Conservation (phyloP, 805 yeast genomes). For the Candida germanica region DNA sequence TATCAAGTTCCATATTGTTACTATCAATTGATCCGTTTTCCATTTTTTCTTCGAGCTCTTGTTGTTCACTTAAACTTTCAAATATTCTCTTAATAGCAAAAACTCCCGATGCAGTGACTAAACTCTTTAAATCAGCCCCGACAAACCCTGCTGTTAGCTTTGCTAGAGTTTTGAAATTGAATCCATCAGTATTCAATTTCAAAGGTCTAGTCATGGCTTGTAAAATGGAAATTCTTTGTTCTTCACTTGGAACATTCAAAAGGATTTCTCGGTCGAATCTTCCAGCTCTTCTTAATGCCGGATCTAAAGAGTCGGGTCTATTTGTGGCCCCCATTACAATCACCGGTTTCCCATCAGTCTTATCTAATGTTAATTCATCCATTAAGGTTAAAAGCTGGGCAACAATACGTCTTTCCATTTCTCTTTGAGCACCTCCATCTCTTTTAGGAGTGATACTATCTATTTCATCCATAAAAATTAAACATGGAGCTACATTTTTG, state of each 20-base stretch:
- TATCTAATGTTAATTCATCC: constrained; percentile 86
- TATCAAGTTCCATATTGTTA: constrained; percentile 36
- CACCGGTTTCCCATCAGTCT: constrained; percentile 90
- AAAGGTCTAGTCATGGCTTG: constrained; percentile 67
- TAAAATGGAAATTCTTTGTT: constrained; percentile 71
- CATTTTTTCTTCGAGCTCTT: constrained; percentile 24
- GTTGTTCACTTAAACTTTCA: constrained; percentile 48
- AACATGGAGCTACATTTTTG: constrained; percentile 81
- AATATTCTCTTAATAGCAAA: constrained; percentile 91
- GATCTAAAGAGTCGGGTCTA: constrained; percentile 91
- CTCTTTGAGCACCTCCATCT: constrained; percentile 92
- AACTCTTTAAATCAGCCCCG: constrained; percentile 93
- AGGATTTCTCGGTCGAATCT: constrained; percentile 94
- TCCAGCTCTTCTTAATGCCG: constrained; percentile 95
- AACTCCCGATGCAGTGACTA: constrained; percentile 93
- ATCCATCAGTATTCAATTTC: constrained; percentile 50
- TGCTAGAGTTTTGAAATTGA: constrained; percentile 73
- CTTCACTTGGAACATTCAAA: constrained; percentile 90
- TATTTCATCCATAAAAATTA: constrained; percentile 91
- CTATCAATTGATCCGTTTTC: constrained; percentile 4
- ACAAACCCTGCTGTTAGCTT: constrained; percentile 96
- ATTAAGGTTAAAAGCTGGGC: constrained; percentile 92
- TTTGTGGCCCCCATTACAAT: constrained; percentile 95
- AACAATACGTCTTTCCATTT: constrained; percentile 95
- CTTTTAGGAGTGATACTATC: constrained; percentile 98